Evolutionary conservation across 2,329 filamentous ascomycete species (phyloP), one percentile per base, ranked within the genome.

Genomic region (Beauveria rudraprayagi): DNA sequence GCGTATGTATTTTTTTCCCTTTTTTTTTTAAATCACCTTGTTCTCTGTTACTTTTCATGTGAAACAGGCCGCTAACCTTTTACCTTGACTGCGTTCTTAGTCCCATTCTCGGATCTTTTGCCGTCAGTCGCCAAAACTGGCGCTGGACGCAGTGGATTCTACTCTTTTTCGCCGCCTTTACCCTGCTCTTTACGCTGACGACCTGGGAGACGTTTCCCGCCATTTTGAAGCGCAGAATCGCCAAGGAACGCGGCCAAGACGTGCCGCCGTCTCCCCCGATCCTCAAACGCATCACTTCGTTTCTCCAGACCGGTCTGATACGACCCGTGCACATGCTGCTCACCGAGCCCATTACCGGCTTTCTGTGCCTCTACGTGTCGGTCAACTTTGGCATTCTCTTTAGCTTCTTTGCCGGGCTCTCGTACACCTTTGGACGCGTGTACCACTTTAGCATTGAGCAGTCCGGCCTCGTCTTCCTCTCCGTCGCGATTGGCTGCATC

Each of bases 271-370:
- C 56, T 0, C 67, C 70, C 0, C 69, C 75, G 0, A 16, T 71
- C 3, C 9, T 52, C 0, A 56, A 66, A 8, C 70, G 67, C 3
- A 50, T 76, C 28, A 66, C 64, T 22, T 19, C 63, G 1, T 79
- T 81, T 61, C 63, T 78, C 3, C 71, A 76, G 0, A 70, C 77
- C 1, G 76, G 78, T 1, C 68, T 83, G 1, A 63, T 81, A 17
- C 75, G 82, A 11, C 83, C 83, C 0, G 19, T 85, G 0, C 76
- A 79, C 50, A 85, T 89, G 77, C 75, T 88, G 8, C 67, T 85
- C 46, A 79, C 80, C 1, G 86, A 89, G 66, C 85, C 85, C 2
- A 86, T 89, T 43, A 80, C 87, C 2, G 78, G 80, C 11, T 83
- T 85, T 60, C 70, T 78, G 43, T 78, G 76, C 47, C 66, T 83